Evolutionary conservation across 1,284 basidiomycete species (phyloP).

Genomic region (Marasmius tenuissimus): DNA sequence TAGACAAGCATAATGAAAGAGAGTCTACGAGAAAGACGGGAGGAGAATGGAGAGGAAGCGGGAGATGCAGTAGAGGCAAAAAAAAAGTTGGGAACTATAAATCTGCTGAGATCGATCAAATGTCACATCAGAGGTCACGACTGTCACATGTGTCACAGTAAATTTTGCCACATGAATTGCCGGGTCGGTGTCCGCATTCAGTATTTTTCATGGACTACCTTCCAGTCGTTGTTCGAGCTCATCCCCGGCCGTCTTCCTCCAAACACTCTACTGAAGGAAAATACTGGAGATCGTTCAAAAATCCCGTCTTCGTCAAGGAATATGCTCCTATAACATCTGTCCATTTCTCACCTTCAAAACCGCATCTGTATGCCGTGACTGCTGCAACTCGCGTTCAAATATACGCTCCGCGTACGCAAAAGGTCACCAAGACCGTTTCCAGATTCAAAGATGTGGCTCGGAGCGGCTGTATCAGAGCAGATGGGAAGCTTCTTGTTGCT

Average conservation of each 20-base stretch:
- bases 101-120: constrained; percentile 11
- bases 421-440: constrained; percentile 94
- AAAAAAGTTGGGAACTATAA: constrained; percentile 11
- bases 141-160: background rate
- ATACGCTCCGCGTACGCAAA: constrained; percentile 93
- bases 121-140: constrained; percentile 7
- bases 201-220: constrained; percentile 67
- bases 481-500: constrained; percentile 94
- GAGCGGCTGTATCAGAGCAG: constrained; percentile 83
- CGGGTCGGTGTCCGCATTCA: background rate
- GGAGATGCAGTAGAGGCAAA: constrained; percentile 11
- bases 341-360: constrained; percentile 83
- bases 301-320: constrained; percentile 91
- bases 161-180: constrained; percentile 10
- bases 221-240: constrained; percentile 66
- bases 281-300: constrained; percentile 81
- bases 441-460: constrained; percentile 96
- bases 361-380: constrained; percentile 94
- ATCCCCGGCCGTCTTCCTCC: constrained; percentile 53
- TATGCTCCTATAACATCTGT: constrained; percentile 92
- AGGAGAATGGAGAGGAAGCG: constrained; percentile 13
- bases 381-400: constrained; percentile 94
- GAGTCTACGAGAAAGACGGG: constrained; percentile 18
- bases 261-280: constrained; percentile 72
- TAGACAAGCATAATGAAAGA: constrained; percentile 73